phyloP scores from a whole-genome alignment of 768 basidiomycete genomes.

The Lanmaoa pseudosensibilis region DNA sequence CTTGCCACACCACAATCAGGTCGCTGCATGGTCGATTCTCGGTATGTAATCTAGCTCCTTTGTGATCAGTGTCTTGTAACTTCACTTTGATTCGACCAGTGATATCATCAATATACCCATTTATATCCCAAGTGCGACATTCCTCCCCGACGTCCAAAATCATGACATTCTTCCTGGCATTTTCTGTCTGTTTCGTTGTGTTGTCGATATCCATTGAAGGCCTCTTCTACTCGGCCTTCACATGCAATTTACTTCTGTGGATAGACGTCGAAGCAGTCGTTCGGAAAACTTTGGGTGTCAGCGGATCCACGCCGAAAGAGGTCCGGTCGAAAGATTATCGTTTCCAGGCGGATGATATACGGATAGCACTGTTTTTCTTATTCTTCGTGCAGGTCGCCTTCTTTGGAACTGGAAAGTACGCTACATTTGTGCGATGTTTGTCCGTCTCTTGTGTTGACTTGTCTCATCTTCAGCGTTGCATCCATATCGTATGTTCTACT shows the following conservation, averaged over 20 bases:
- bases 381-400: conserved; percentile 87
- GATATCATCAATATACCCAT: conserved; percentile 51
- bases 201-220: conserved; percentile 83
- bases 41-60: conserved; percentile 40
- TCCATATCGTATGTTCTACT: conserved; percentile 66
- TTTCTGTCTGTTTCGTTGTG: conserved; percentile 73
- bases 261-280: conserved; percentile 54
- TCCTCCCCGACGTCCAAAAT: conserved; percentile 50
- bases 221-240: conserved; percentile 74
- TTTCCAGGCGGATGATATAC: conserved; percentile 61
- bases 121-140: conserved; percentile 38
- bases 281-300: conserved; percentile 6
- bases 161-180: conserved; percentile 64
- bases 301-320: conserved; percentile 2
- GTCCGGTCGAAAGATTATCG: conserved; percentile 29
- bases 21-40: conserved; percentile 63
- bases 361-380: conserved; percentile 78
- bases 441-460: neutral
- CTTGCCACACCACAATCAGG: conserved; percentile 59
- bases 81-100: conserved; percentile 42
- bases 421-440: conserved; percentile 6
- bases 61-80: neutral
- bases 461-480: conserved; percentile 53
- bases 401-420: conserved; percentile 83
- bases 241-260: conserved; percentile 64